Conservation (phyloP, 495 filamentous ascomycete genomes). For the Durotheca rogersii region DNA sequence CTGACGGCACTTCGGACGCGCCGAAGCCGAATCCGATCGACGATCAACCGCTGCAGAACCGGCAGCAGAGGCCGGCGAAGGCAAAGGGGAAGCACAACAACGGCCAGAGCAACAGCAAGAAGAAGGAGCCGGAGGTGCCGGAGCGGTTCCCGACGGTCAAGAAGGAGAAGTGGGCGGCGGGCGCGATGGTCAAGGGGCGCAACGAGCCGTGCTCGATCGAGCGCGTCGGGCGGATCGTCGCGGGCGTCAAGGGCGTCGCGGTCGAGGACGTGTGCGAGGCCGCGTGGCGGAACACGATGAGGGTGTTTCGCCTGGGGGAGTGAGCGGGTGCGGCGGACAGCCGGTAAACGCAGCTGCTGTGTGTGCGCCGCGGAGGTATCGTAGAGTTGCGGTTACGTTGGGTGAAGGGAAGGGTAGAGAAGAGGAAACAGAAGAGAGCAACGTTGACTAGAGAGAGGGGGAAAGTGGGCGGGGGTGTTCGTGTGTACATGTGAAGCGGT, state of each 20-base stretch:
- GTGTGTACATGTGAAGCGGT: background rate
- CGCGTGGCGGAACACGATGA: constrained; percentile 79
- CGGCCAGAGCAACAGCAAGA: constrained; percentile 44
- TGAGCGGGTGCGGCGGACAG: constrained; percentile 1
- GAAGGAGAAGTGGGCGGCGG: constrained; percentile 88
- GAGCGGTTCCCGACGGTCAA: constrained; percentile 64
- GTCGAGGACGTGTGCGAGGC: constrained; percentile 83
- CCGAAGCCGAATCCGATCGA: too few species aligned
- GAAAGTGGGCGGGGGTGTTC: too few species aligned
- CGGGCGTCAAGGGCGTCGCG: constrained; percentile 73
- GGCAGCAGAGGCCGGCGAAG: constrained; percentile 14
- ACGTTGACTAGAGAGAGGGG: too few species aligned
- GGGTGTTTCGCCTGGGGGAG: constrained; percentile 74
- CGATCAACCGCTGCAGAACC: too few species aligned
- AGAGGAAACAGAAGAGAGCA: too few species aligned
- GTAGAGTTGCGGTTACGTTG: too few species aligned
- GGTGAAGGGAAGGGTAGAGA: too few species aligned
- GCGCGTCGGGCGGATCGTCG: constrained; percentile 83
- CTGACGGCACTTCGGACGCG: background rate
- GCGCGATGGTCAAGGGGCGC: constrained; percentile 81
- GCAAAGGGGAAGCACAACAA: constrained; percentile 32
- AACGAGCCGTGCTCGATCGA: constrained; percentile 87
- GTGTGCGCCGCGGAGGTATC: too few species aligned
- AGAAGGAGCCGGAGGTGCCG: constrained; percentile 48
- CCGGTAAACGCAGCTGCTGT: too few species aligned